Percentiles rank a stretch among this genome's conserved stretches.
Evolutionary conservation across 805 yeast genomes (phyloP).

Genomic region (Candida namnaoensis): DNA sequence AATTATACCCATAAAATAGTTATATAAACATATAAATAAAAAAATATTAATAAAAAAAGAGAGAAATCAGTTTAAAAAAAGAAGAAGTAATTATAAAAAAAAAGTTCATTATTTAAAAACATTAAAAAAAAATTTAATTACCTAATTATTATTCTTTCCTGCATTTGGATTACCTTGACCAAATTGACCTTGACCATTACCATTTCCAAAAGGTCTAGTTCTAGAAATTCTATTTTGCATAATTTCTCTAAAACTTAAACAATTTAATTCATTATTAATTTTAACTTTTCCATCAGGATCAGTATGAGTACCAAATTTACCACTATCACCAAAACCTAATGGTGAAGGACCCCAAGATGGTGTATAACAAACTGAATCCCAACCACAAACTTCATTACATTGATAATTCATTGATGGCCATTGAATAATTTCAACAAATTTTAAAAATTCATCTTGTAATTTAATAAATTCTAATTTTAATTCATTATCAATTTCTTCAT

Average conservation of each 20-base stretch:
- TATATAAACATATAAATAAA: too few relatives aligned
- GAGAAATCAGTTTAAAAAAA: too few relatives aligned
- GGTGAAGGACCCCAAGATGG: conserved; percentile 60
- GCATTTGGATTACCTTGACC: too few relatives aligned
- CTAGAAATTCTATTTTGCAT: too few relatives aligned
- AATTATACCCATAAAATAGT: too few relatives aligned
- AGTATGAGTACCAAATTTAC: conserved; percentile 12
- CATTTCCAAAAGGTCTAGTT: too few relatives aligned
- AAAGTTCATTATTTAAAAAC: too few relatives aligned
- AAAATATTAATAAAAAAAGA: too few relatives aligned
- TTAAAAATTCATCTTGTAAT: conserved; percentile 2
- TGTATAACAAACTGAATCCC: conserved; percentile 43
- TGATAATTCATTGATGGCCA: conserved; percentile 33
- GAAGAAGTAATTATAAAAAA: too few relatives aligned
- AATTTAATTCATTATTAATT: conserved; percentile 10
- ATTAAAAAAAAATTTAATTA: too few relatives aligned
- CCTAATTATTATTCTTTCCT: too few relatives aligned
- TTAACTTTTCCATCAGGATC: conserved; percentile 17
- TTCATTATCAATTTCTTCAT: conserved; percentile 5
- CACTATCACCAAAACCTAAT: conserved; percentile 28
- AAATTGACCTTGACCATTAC: too few relatives aligned
- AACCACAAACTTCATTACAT: conserved; percentile 32
- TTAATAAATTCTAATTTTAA: conserved; percentile 4
- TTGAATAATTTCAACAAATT: conserved; percentile 20
- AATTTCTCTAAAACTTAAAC: conserved; percentile 8